Evolutionary conservation across 192 early-diverging fungal species (phyloP), one percentile per base, ranked within the genome.

Genomic region (Dissophora ornata): DNA sequence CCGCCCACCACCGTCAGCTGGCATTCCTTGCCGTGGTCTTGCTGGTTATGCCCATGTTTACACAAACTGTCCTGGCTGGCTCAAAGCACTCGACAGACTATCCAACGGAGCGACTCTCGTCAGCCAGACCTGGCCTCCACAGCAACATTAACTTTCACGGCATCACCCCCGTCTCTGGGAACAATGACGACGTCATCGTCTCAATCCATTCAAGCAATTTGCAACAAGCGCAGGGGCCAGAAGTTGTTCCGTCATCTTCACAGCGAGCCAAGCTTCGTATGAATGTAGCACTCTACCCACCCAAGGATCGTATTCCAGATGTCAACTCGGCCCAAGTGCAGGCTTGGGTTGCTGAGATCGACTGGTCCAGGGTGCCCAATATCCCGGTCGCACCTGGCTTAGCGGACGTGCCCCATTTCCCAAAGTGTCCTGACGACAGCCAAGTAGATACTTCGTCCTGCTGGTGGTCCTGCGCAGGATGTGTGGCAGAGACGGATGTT

Each of bases 271-370:
- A n/a, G n/a, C n/a, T 36, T 55, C 57, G 64, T 11, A 57, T 71
- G 42, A 64, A 57, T 21, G 33, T 60, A 5, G 53, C 58, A 19
- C 50, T 62, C 10, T 81, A 80, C 28, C 57, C 83, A 15, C 57
- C 68, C 22, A 82, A 69, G 21, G 71, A 82, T 32, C 30, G 25
- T 13, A 71, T 59, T 30, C 84, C 84, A 10, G 65, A 61, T n/a
- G 64, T 62, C 18, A 59, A 53, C 22, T 60, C 62, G 0, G 58
- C 68, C 1, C 79, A 69, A 59, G 77, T 79, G 25, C 45, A 52
- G 18, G 82, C 83, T 34, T 85, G 84, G 84, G 25, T 85, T 16
- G 62, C 61, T 9, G 28, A 78, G n/a, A 69, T 85, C n/a, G 75
- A 82, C 11, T 67, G 42, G 47, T 54, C 67, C 32, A 80, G 54